Percentiles rank a stretch among this genome's conserved stretches.
These are phyloP conservation scores for Durotheca rogersii DNA, from an alignment of 495 filamentous ascomycete species.

Conservation along the genomic window DNA sequence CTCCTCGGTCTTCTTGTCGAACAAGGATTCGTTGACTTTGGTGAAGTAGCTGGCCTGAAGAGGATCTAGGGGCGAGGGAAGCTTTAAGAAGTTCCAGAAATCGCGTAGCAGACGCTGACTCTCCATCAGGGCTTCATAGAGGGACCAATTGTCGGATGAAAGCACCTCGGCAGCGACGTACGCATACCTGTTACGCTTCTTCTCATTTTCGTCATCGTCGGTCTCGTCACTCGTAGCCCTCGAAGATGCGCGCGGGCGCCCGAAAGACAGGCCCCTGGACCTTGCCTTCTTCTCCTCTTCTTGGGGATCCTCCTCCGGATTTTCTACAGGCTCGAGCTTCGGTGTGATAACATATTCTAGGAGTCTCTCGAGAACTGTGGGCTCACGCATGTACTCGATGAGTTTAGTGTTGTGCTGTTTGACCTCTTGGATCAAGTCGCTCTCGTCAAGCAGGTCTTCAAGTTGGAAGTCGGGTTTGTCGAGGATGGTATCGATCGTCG, in stretches of 20 bases:
- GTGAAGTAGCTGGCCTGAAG: conserved; percentile 97
- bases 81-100: conserved; percentile 89
- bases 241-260: conserved; percentile 44
- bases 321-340: conserved; percentile 57
- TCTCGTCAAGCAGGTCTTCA: conserved; percentile 94
- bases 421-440: conserved; percentile 92
- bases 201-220: conserved; percentile 73
- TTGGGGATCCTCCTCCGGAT: conserved; percentile 62
- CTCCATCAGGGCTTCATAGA: conserved; percentile 88
- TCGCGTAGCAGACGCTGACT: conserved; percentile 70
- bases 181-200: conserved; percentile 85
- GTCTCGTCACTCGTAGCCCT: conserved; percentile 38
- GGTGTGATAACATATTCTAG: conserved; percentile 90
- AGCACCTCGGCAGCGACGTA: conserved; percentile 91
- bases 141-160: conserved; percentile 94
- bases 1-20: conserved; percentile 96
- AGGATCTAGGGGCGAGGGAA: conserved; percentile 77
- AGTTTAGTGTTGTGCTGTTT: conserved; percentile 98
- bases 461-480: conserved; percentile 92
- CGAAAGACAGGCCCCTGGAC: conserved; percentile 51
- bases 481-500: conserved; percentile 91
- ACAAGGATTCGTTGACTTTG: conserved; percentile 93
- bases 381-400: conserved; percentile 90
- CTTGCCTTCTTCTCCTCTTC: conserved; percentile 55
- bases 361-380: conserved; percentile 80